phyloP scores from a whole-genome alignment of 371 early-diverging fungal species.

The Cladochytrium tenue region DNA sequence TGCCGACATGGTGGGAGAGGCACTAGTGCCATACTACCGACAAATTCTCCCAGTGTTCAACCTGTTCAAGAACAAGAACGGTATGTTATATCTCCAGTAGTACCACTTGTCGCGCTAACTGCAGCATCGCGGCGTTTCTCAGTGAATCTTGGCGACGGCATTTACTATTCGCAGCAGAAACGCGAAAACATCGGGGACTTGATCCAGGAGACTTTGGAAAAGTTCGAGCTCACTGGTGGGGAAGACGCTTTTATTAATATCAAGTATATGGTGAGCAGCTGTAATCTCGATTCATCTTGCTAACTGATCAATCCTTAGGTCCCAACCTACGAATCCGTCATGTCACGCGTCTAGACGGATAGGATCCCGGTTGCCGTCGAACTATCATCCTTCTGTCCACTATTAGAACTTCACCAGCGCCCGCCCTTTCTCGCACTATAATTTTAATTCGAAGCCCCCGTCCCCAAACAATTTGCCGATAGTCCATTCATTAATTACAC shows the following conservation, averaged over 20 bases:
- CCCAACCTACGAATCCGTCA: constrained; percentile 42
- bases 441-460: no score
- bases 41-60: constrained; percentile 63
- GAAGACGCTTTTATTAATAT: constrained; percentile 67
- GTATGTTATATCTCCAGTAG: no score
- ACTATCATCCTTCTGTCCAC: no score
- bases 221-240: constrained; percentile 61
- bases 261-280: constrained; percentile 57
- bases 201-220: constrained; percentile 63
- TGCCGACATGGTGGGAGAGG: constrained; percentile 63
- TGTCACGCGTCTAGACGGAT: constrained; percentile 32
- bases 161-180: constrained; percentile 64
- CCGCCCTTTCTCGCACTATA: no score
- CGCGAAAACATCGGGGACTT: constrained; percentile 64
- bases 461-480: no score
- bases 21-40: constrained; percentile 61
- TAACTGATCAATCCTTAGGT: constrained; percentile 21
- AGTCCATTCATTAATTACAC: no score
- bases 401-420: no score
- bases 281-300: not conserved
- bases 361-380: no score
- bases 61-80: constrained; percentile 62
- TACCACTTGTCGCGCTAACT: not conserved
- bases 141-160: constrained; percentile 64
- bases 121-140: no score